Base-by-base conservation (phyloP, 345 rosid species). In the Anastatica hierochuntica region DNA sequence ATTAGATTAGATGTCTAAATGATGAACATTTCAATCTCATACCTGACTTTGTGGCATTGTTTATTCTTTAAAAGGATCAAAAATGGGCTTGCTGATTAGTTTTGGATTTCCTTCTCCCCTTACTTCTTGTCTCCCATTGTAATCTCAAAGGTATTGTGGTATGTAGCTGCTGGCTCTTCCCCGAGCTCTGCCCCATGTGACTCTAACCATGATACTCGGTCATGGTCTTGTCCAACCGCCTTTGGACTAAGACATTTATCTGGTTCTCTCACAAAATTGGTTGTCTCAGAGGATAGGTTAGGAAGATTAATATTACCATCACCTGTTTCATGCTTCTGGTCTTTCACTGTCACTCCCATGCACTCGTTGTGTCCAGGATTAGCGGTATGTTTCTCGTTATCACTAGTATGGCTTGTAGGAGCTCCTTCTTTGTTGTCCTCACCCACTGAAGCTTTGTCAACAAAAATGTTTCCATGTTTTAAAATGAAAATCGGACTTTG, bases 321-420 rank as follows among this genome's bases (percentile, higher is more conserved):
- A 69, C 56, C 65, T 72, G 60, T 76, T 65, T 49, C 72, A 45
- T 29, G 60, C 43, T 53, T 68, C 8, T 38, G 40, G 37, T 55
- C 72, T 65, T 59, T 63, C 49, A 49, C 4, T 14, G 24, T 29
- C 60, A 64, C 67, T 53, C 58, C 68, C 53, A 6, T 43, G 42
- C 34, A 15, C 48, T 38, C n/a, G n/a, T n/a, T n/a, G n/a, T n/a
- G n/a, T n/a, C n/a, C n/a, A n/a, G n/a, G n/a, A n/a, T n/a, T n/a
- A n/a, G n/a, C n/a, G n/a, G n/a, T n/a, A n/a, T n/a, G n/a, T n/a
- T n/a, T n/a, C n/a, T n/a, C n/a, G n/a, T n/a, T n/a, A n/a, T n/a
- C n/a, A n/a, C n/a, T n/a, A n/a, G n/a, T n/a, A n/a, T n/a, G n/a
- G n/a, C n/a, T n/a, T n/a, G n/a, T n/a, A n/a, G n/a, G n/a, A n/a